Percentiles rank a stretch among this genome's conserved stretches.
Evolutionary conservation across 495 filamentous ascomycete genomes (phyloP).

Genomic region (Penicillium goetzii): DNA sequence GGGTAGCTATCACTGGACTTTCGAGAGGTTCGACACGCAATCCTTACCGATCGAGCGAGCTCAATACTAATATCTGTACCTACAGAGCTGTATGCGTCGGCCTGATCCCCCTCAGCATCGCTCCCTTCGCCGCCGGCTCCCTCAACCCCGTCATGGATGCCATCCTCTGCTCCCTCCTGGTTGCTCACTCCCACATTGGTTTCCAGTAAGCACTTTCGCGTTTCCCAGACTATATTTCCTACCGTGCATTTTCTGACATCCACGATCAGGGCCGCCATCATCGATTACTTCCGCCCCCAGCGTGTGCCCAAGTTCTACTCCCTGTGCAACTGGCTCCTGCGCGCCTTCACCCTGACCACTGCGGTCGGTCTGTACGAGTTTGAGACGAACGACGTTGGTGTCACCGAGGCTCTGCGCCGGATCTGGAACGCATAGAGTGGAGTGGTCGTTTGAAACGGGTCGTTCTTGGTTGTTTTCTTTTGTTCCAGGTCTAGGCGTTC

Average conservation of each 20-base stretch:
- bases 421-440: slow-evolving; percentile 73
- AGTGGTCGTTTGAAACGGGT: slow-evolving; percentile 29
- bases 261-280: slow-evolving; percentile 64
- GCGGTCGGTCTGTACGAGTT: slow-evolving; percentile 94
- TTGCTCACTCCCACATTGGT: slow-evolving; percentile 93
- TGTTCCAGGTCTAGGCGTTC: slow-evolving; percentile 38
- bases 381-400: slow-evolving; percentile 97
- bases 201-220: slow-evolving; percentile 65
- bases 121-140: slow-evolving; percentile 88
- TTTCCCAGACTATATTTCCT: neutral
- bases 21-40: slow-evolving; percentile 69
- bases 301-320: slow-evolving; percentile 68
- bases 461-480: slow-evolving; percentile 32
- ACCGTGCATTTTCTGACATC: slow-evolving; percentile 21
- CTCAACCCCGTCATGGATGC: slow-evolving; percentile 90
- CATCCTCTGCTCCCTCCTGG: slow-evolving; percentile 75
- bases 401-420: slow-evolving; percentile 85
- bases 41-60: neutral
- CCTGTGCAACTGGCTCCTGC: slow-evolving; percentile 74
- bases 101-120: slow-evolving; percentile 83
- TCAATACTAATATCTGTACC: slow-evolving; percentile 11
- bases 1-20: slow-evolving; percentile 98
- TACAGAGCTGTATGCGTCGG: slow-evolving; percentile 68
- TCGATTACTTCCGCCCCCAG: slow-evolving; percentile 84
- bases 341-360: slow-evolving; percentile 75